Evolutionary conservation across 108 stramenopile genomes (phyloP).

Genomic region (Discostella pseudostelligera): DNA sequence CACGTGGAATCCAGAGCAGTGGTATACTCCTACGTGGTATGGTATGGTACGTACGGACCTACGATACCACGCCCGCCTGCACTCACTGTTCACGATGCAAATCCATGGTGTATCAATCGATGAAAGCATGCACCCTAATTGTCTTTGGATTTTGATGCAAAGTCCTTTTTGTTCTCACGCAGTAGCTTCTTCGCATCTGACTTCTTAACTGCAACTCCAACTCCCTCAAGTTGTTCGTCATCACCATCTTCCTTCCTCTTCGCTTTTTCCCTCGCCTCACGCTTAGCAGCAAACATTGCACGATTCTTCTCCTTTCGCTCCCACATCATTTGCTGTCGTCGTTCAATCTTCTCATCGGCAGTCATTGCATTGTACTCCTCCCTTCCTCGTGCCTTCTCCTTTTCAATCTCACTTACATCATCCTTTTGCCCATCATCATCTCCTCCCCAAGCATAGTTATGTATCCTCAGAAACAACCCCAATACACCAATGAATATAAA

Average conservation of each 20-base stretch:
- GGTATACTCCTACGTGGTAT: too few relatives aligned
- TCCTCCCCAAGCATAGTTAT: constrained; percentile 44
- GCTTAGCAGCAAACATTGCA: constrained; percentile 24
- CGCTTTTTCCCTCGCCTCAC: constrained; percentile 13
- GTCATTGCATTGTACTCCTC: constrained; percentile 5
- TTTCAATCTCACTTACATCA: constrained; percentile 20
- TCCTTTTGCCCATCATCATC: constrained; percentile 13
- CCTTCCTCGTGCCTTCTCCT: constrained; percentile 16
- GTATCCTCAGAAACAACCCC: constrained; percentile 35
- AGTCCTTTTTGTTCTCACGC: background rate
- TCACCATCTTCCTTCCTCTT: constrained; percentile 1
- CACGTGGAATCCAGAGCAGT: too few relatives aligned
- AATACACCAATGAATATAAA: constrained; percentile 30
- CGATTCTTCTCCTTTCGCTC: constrained; percentile 31
- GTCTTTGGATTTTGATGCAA: background rate
- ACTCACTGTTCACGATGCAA: too few relatives aligned
- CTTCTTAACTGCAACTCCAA: constrained; percentile 34
- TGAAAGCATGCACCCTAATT: too few relatives aligned
- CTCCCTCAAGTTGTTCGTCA: constrained; percentile 26
- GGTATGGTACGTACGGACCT: too few relatives aligned
- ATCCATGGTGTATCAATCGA: too few relatives aligned
- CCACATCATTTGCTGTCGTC: constrained; percentile 29
- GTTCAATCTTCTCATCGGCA: constrained; percentile 10
- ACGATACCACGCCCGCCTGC: too few relatives aligned
- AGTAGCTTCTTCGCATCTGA: constrained; percentile 18